phyloP scores from a whole-genome alignment of 1,284 basidiomycete genomes.

The Trametes polyzona region DNA sequence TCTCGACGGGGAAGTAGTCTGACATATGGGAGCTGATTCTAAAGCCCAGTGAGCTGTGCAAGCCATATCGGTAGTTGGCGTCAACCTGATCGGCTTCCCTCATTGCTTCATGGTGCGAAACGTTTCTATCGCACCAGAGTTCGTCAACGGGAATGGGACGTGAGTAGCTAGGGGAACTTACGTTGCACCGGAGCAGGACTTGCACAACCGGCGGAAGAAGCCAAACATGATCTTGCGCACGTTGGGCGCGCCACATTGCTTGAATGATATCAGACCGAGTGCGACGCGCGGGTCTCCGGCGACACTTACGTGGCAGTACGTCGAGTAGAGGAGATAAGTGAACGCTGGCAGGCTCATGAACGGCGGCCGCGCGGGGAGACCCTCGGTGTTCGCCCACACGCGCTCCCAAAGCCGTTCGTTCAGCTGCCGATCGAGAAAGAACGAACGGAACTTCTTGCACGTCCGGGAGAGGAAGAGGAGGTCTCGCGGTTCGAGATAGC shows the following conservation, averaged over 20 bases:
- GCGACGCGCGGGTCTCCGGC: no score
- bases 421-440: conserved; percentile 4
- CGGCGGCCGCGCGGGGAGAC: conserved; percentile 9
- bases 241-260: not conserved
- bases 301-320: conserved; percentile 9
- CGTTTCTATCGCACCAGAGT: no score
- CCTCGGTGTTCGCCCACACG: not conserved
- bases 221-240: not conserved
- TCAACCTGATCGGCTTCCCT: no score
- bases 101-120: no score
- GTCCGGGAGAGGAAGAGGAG: conserved; percentile 7
- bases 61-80: no score
- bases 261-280: not conserved
- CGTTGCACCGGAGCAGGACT: not conserved
- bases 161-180: no score
- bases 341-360: conserved; percentile 16
- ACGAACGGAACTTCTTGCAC: conserved; percentile 12
- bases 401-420: conserved; percentile 5
- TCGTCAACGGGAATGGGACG: no score
- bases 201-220: not conserved
- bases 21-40: no score
- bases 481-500: conserved; percentile 47
- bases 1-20: no score
- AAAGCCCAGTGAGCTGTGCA: no score
- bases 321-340: conserved; percentile 6